Base-by-base conservation (phyloP, 176 grass and related monocot genomes). In the Oryza meridionalis region DNA sequence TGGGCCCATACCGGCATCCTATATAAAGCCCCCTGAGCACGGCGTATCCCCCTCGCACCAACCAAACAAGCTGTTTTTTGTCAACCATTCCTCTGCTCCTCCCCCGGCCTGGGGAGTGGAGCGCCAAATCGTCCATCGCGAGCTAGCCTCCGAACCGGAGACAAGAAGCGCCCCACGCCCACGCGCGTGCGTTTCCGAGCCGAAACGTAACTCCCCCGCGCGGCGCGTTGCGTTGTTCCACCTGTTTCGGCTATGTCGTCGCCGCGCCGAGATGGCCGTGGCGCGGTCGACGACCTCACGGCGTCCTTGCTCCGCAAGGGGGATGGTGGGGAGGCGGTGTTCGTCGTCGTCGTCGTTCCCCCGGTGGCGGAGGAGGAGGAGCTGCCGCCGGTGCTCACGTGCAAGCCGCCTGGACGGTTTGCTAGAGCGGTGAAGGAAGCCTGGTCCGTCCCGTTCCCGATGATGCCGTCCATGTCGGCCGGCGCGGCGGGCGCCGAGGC, bases 401-500 rank as follows among this genome's bases (percentile, higher is more conserved):
- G 73, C 32, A 85, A 82, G 78, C 77, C 63, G 40, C 68, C 82
- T 1, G 69, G 82, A 1, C 78, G 74, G 66, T 15, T 91, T 22
- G 82, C 17, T 2, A 42, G 9, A 51, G 70, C 80, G 75, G 89
- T 53, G 70, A 87, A 87, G 84, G 89, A 90, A 76, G 84, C 81
- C 42, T 84, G 80, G 81, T 87, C 84, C 65, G 79, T 90, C 31
- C 75, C 84, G 43, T 87, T 87, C 16, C 89, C 76, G 4, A 84
- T 70, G 89, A 12, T 65, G 80, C 81, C 76, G 84, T 87, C 84
- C 15, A 80, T 90, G 42, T 71, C 89, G 4, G 75, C 80, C 69
- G 75, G 63, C 38, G 63, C 69, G 26, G 84, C 84, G 15, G 69
- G 80, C 25, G 69, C 12, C 25, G 94, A 97, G 71, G 91, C 89